Evolutionary conservation across 345 rosid species (phyloP), one percentile per base, ranked within the genome.

Genomic region (Zanthoxylum bungeanum): DNA sequence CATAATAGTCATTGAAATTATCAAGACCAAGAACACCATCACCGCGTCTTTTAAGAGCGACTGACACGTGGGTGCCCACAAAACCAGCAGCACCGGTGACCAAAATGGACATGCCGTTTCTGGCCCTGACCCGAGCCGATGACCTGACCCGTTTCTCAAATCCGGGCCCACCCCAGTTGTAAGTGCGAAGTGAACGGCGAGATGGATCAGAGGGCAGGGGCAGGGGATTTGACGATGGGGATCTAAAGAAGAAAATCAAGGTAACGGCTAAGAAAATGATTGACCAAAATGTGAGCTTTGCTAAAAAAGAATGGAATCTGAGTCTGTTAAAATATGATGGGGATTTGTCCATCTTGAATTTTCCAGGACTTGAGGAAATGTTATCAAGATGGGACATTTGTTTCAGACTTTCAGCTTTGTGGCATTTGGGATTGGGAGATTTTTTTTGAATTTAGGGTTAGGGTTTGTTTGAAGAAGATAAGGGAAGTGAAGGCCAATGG

Each of bases 51-150:
- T 91, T 90, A 9, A 93, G 78, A 0, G 97, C 97, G 0, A 86
- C 75, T 8, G 94, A 88, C 61, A 91, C 97, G 52, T 93, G 98
- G 42, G 97, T 90, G 7, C 98, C 98, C 37, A 93, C 97, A 76
- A 93, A 93, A 19, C 97, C 98, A 21, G 93, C 96, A 3, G 93
- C 97, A 34, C 97, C 96, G n/a, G 98, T 93, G 36, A 93, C 98
- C 55, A 93, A 78, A 7, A 93, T 97, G 2, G 89, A 85, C 71
- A 89, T 75, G 36, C 96, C 96, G 9, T 77, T 85, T 0, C 86
- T 79, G 66, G 92, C 81, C 10, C 94, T 87, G 85, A 87, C 67
- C 22, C 85, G 77, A 60, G 98, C 89, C 2, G 98, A 91, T 50
- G 88, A 68, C 33, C 85, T 77, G 56, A 93, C 76, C 62, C 85